Evolutionary conservation across 495 filamentous ascomycete genomes (phyloP).

Genomic region (Penicillium waksmanii): DNA sequence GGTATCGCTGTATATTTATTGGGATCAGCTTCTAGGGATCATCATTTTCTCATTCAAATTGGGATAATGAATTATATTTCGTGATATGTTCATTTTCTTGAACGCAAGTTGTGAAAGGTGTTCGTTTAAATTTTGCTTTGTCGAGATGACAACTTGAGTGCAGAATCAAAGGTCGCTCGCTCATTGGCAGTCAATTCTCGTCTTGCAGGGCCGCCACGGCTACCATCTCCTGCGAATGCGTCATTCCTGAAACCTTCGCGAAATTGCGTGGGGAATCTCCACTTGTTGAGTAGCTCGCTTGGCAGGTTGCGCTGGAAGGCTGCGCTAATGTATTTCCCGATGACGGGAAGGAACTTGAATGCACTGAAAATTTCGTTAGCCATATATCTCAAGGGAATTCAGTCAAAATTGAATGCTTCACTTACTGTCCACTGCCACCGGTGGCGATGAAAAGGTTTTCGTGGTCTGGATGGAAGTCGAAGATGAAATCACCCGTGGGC

Average conservation of each 20-base stretch:
- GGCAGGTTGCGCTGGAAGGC: slow-evolving; percentile 41
- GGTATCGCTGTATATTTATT: too few relatives aligned
- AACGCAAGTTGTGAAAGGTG: too few relatives aligned
- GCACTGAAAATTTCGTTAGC: slow-evolving; percentile 20
- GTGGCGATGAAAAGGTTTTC: slow-evolving; percentile 72
- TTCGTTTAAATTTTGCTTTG: slow-evolving; percentile 32
- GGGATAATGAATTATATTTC: background rate
- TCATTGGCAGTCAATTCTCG: slow-evolving; percentile 34
- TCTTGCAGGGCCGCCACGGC: slow-evolving; percentile 35
- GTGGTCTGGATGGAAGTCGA: slow-evolving; percentile 70
- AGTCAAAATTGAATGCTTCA: background rate
- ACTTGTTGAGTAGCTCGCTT: slow-evolving; percentile 39
- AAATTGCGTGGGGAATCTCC: slow-evolving; percentile 38
- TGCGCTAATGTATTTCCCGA: slow-evolving; percentile 48
- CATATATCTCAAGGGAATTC: too few relatives aligned
- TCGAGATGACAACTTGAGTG: slow-evolving; percentile 23
- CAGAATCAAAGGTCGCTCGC: slow-evolving; percentile 18
- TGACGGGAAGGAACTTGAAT: slow-evolving; percentile 54
- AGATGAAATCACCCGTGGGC: slow-evolving; percentile 71
- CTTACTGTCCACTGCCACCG: slow-evolving; percentile 74
- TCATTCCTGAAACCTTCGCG: slow-evolving; percentile 27
- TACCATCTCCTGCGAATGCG: slow-evolving; percentile 36
- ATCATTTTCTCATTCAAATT: too few relatives aligned
- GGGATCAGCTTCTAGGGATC: too few relatives aligned
- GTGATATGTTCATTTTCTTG: too few relatives aligned